Evolutionary conservation across 139 green algal genomes (phyloP), one percentile per base, ranked within the genome.

Genomic region (Helicosporidium sp.): DNA sequence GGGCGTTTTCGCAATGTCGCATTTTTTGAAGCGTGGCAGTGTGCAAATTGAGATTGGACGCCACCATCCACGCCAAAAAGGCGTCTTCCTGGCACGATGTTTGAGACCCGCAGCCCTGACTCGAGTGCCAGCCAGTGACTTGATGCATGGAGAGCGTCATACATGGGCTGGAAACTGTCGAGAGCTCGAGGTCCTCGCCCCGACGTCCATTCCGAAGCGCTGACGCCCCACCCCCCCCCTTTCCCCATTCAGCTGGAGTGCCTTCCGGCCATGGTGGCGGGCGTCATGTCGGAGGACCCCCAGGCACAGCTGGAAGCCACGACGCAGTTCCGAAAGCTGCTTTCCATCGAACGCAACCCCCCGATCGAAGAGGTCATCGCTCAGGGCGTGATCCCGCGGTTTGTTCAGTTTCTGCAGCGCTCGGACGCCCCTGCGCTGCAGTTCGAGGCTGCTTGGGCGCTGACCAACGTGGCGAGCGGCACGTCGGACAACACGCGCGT

Each of bases 351-450:
- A 72, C 66, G 84, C 37, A 93, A 87, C 55, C 90, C 90, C 0
- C 90, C 90, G 10, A 99, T 99, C 51, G 84, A 95, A 57, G 90
- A 97, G 58, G 90, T 99, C 17, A 96, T 99, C 33, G 74, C 74
- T 46, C 83, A 91, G 42, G 74, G 76, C 15, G 87, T 97, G 24
- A 85, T 97, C 39, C 83, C 83, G 4, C 75, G 83, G 41, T 95
- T 99, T 60, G 86, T 96, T 17, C 62, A 92, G 65, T 97, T 99
- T 60, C 69, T 98, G 33, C 68, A 87, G 71, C 67, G 79, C 22
- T 29, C 39, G 5, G 87, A 97, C 18, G 48, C 75, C 53, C 78
- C 86, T 4, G 68, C 84, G 68, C 64, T 96, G 37, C 79, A 90
- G 70, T 69, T 78, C 46, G 84, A 94, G 59, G 88, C 89, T n/a